Evolutionary conservation across 2,329 filamentous ascomycete species (phyloP), one percentile per base, ranked within the genome.

Genomic region (Aspergillus sp.): DNA sequence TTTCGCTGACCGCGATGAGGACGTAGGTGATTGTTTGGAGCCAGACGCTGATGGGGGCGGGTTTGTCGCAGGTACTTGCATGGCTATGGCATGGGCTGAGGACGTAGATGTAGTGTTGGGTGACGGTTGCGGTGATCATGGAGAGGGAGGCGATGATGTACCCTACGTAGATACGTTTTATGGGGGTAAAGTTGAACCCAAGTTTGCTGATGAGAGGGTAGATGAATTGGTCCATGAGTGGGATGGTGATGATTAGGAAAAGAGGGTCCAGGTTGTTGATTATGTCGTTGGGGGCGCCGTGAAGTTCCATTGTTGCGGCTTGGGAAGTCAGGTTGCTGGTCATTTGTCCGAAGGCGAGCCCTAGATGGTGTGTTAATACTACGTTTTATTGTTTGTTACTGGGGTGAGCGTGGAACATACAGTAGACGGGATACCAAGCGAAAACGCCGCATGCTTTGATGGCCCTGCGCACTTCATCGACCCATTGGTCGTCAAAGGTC

Each of bases 401-500:
- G 15, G n/a, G n/a, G 7, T 41, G 17, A 9, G 20, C 15, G 45
- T 55, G 41, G 48, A 22, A 66, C 65, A 51, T 51, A 74, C 74
- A 77, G 66, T 76, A 82, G 20, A 81, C 66, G 7, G 79, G 79
- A 56, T 76, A 83, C 72, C 80, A 82, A 63, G 82, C 77, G 72
- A 89, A 92, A 47, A 90, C 87, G 61, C 84, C 79, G 76, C 87
- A 89, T 58, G 87, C 87, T 66, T 82, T 80, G 61, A 89, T 77
- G 60, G 87, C 88, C 73, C 89, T 85, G 56, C 81, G 81, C 51
- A 91, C 85, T 70, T 92, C 88, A 69, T 91, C 89, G 44, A 93
- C 89, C 89, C 89, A 93, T 52, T 84, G 83, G 65, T 93, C 90
- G 63, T 93, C 89, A 64, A 91, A 91, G 0, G 87, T 89, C 87